phyloP scores from a whole-genome alignment of 345 rosid species.

The Excoecaria cochinchinensis region DNA sequence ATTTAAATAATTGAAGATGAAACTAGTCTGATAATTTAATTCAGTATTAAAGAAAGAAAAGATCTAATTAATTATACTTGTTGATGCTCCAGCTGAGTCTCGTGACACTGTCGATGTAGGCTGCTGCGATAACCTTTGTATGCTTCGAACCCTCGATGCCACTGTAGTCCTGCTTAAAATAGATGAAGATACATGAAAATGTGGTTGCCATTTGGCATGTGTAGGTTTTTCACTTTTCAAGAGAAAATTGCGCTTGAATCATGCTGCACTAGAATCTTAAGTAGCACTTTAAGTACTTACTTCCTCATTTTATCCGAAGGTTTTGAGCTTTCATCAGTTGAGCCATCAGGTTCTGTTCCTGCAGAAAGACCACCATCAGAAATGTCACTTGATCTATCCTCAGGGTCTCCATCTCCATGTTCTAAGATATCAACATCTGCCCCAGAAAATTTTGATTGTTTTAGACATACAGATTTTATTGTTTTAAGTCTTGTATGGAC shows the following conservation, averaged over 20 bases:
- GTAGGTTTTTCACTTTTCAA: background rate
- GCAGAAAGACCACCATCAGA: conserved; percentile 46
- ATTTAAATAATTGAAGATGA: background rate
- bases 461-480: conserved; percentile 20
- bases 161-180: conserved; percentile 29
- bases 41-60: background rate
- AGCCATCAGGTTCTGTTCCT: conserved; percentile 46
- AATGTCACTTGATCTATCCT: conserved; percentile 39
- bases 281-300: conserved; percentile 27
- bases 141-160: conserved; percentile 24
- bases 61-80: conserved; percentile 34
- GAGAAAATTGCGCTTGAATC: background rate
- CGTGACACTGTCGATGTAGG: conserved; percentile 20
- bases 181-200: background rate
- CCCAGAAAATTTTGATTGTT: conserved; percentile 18
- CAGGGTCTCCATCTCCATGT: conserved; percentile 37
- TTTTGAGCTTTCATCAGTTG: conserved; percentile 33
- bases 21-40: background rate
- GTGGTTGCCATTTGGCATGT: background rate
- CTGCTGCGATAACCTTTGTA: conserved; percentile 34
- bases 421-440: conserved; percentile 31
- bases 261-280: background rate
- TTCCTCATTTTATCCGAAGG: conserved; percentile 34
- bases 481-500: conserved; percentile 23
- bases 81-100: conserved; percentile 29